Conservation (phyloP, 495 filamentous ascomycete genomes). For the Aspergillus sparsus region DNA sequence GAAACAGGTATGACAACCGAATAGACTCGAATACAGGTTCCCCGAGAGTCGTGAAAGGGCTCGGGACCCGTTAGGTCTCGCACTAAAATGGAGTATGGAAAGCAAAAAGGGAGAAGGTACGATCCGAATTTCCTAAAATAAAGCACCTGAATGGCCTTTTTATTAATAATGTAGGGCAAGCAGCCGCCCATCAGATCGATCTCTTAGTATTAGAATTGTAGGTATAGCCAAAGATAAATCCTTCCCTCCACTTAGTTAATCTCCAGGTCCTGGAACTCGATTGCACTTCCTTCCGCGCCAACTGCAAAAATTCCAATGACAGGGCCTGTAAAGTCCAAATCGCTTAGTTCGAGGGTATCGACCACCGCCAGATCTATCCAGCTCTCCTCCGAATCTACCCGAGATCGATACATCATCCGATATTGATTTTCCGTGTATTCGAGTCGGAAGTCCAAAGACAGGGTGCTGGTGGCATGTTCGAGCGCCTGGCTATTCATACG, state of each 20-base stretch:
- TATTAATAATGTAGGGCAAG: no score
- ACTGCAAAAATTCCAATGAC: conserved; percentile 11
- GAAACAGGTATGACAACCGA: no score
- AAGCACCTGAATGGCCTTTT: no score
- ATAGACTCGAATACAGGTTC: no score
- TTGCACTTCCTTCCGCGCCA: not conserved
- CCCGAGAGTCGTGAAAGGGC: no score
- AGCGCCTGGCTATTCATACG: not conserved
- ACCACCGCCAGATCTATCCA: not conserved
- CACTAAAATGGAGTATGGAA: no score
- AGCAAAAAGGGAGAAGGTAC: no score
- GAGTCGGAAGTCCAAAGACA: not conserved
- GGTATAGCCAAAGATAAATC: no score
- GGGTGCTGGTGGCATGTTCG: not conserved
- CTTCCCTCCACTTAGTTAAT: not conserved
- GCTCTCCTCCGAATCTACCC: not conserved
- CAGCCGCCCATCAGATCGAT: no score
- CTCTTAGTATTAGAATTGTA: no score
- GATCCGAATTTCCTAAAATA: no score
- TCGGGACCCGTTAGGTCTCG: no score
- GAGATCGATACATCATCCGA: not conserved
- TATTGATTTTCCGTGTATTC: conserved; percentile 1
- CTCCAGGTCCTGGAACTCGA: not conserved
- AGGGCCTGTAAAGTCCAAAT: conserved; percentile 7
- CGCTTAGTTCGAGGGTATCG: conserved; percentile 8